Conservation (phyloP, 2,329 filamentous ascomycete genomes). For the Dactylellina drechsleri region DNA sequence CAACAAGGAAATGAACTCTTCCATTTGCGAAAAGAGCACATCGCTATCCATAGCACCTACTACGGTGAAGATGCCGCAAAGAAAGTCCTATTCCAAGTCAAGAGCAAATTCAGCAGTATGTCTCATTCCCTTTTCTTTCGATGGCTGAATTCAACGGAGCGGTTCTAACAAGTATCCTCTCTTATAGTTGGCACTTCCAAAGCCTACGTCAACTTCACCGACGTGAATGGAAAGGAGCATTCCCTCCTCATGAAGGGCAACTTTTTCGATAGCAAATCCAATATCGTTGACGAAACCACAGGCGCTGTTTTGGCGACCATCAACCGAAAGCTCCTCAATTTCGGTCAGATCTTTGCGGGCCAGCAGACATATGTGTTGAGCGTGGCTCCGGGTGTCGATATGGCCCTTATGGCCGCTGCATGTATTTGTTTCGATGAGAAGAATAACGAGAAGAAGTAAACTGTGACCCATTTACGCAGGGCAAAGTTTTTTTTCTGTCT, state of each 20-base stretch:
- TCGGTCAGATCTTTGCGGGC: conserved; percentile 69
- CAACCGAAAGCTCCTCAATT: conserved; percentile 69
- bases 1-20: conserved; percentile 68
- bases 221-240: conserved; percentile 63
- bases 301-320: conserved; percentile 70
- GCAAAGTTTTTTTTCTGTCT: neutral
- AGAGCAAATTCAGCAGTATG: conserved; percentile 68
- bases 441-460: conserved; percentile 65
- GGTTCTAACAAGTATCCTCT: neutral
- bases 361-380: conserved; percentile 74
- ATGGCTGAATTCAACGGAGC: neutral
- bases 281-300: conserved; percentile 68
- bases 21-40: conserved; percentile 68
- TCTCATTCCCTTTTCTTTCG: conserved; percentile 51
- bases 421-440: conserved; percentile 76
- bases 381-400: conserved; percentile 73
- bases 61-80: conserved; percentile 64
- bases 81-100: conserved; percentile 68
- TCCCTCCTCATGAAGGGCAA: conserved; percentile 71
- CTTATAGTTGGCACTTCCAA: conserved; percentile 67
- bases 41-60: conserved; percentile 67
- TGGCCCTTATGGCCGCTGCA: conserved; percentile 73
- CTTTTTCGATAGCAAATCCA: conserved; percentile 69
- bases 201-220: conserved; percentile 70
- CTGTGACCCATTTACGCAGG: neutral